Base-by-base conservation (phyloP, 495 filamentous ascomycete genomes). In the Neurospora terricola region DNA sequence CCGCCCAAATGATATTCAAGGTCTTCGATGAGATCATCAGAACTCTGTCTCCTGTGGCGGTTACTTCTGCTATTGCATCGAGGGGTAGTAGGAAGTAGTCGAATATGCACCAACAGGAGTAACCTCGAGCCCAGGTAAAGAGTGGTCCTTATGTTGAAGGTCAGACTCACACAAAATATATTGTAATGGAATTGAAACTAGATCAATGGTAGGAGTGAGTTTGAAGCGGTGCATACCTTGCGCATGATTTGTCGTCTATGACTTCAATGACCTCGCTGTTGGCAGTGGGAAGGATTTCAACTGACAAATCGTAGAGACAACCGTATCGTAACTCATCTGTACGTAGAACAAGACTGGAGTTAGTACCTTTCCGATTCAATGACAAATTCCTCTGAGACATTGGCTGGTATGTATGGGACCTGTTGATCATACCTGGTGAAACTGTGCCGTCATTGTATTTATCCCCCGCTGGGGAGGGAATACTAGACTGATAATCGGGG, bases 11-110 rank as follows among this genome's bases (percentile, higher is more conserved):
- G 80, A 34, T 75, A 77, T 70, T 88, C 85, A 21, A 88, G 79
- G 69, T 87, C 84, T 38, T 85, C 81, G 2, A 88, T 85, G 14
- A 88, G 80, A 43, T 84, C 81, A 38, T 85, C 83, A 3, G 87
- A 83, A 62, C 75, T 81, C 74, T 78, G 80, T 59, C 78, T 80
- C 2, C 71, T 42, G 66, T 78, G 77, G 54, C 54, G 54, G 2
- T 9, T 18, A 9, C 74, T 70, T 5, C 73, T 66, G n/a, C 73
- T 69, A n/a, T 66, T 73, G 30, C 18, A 37, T 18, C 40, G 73
- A 34, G 48, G 38, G 6, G 76, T 23, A 10, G 39, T 27, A 4
- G 73, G 73, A 6, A 73, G 73, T 14, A 82, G 76, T 4, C 73
- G 76, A 5, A 86, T 69, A 18, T 81, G 79, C 14, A 78, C 82